Evolutionary conservation across 2,329 filamentous ascomycete genomes (phyloP).

Genomic region (Arthrobotrys sinensis): DNA sequence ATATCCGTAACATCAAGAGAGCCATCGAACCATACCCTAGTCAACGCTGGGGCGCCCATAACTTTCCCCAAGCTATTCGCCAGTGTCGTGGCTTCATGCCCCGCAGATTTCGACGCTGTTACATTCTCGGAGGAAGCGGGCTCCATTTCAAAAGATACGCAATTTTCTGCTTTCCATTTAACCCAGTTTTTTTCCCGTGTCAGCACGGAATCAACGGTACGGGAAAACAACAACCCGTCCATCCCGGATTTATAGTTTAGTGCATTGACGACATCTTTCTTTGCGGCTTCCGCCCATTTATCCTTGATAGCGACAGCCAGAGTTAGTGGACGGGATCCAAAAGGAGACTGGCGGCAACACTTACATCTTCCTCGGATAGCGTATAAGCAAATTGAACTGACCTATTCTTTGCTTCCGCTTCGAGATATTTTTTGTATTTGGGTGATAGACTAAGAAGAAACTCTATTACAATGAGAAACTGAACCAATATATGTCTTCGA

Average conservation of each 20-base stretch:
- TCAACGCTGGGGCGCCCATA: constrained; percentile 81
- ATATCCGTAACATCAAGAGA: constrained; percentile 74
- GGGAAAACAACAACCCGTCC: constrained; percentile 93
- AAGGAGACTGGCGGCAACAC: constrained; percentile 63
- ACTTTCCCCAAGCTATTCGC: constrained; percentile 70
- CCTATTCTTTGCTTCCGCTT: constrained; percentile 80
- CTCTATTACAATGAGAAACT: constrained; percentile 93
- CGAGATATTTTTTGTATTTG: constrained; percentile 81
- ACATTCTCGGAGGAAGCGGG: constrained; percentile 80
- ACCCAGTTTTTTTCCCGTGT: constrained; percentile 99
- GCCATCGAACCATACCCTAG: constrained; percentile 79
- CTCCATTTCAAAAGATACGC: constrained; percentile 85
- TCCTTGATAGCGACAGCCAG: constrained; percentile 71
- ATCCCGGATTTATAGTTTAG: constrained; percentile 84
- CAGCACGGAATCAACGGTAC: constrained; percentile 96
- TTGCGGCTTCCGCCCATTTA: constrained; percentile 87
- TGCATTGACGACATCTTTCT: constrained; percentile 77
- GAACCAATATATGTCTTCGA: constrained; percentile 91
- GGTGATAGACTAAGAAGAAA: constrained; percentile 92
- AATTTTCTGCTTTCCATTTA: constrained; percentile 96
- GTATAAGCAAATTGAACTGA: constrained; percentile 82
- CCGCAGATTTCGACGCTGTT: constrained; percentile 78
- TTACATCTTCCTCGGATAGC: constrained; percentile 84
- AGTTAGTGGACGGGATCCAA: neutral
- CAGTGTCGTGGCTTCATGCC: constrained; percentile 80